phyloP scores from a whole-genome alignment of 441 rosid species.

The Pelargonium myrrhifolium region DNA sequence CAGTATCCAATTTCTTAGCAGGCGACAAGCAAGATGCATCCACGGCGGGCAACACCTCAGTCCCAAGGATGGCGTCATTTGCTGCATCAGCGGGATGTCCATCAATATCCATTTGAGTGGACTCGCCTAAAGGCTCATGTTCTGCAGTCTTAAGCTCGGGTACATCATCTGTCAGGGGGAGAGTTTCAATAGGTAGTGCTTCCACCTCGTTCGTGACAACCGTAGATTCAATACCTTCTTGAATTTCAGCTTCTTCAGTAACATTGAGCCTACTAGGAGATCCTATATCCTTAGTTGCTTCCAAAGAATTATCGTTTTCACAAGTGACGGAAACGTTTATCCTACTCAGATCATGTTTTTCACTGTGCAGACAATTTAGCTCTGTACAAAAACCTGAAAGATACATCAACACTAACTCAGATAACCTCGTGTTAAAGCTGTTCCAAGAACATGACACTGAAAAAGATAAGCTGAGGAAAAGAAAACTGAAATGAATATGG shows the following conservation, averaged over 20 bases:
- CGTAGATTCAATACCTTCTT: constrained; percentile 30
- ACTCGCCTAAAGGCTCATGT: constrained; percentile 34
- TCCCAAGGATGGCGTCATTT: constrained; percentile 24
- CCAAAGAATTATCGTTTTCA: constrained; percentile 33
- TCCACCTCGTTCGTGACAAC: constrained; percentile 28
- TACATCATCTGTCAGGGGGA: constrained; percentile 23
- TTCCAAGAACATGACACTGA: background rate
- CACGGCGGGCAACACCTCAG: constrained; percentile 19
- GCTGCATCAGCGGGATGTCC: constrained; percentile 37
- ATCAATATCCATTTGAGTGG: constrained; percentile 41
- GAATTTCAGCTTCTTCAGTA: constrained; percentile 32
- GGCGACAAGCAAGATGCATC: constrained; percentile 26
- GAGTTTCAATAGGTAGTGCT: constrained; percentile 34
- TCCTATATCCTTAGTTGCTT: constrained; percentile 32
- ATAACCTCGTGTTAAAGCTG: background rate
- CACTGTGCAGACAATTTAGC: constrained; percentile 47
- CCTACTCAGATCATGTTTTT: constrained; percentile 58
- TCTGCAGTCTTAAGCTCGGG: constrained; percentile 23
- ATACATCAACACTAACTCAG: constrained; percentile 15
- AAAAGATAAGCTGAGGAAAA: background rate
- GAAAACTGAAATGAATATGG: background rate
- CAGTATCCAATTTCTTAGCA: constrained; percentile 25
- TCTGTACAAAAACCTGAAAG: constrained; percentile 66
- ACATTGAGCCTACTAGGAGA: constrained; percentile 31
- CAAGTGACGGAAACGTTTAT: constrained; percentile 40